Evolutionary conservation across 1,284 basidiomycete species (phyloP).

Genomic region (Retiboletus flavoniger): DNA sequence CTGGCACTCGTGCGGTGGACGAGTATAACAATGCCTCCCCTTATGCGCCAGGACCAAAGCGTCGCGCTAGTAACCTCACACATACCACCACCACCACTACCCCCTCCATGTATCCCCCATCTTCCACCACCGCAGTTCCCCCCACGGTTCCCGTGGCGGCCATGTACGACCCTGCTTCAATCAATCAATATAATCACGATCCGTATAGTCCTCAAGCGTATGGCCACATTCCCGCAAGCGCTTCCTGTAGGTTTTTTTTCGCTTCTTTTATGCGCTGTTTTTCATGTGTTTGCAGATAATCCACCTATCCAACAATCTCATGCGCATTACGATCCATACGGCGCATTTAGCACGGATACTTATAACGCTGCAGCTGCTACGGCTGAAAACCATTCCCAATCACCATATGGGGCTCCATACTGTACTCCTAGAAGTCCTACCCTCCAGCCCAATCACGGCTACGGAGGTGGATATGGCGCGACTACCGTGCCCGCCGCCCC

Average conservation of each 20-base stretch:
- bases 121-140: constrained; percentile 21
- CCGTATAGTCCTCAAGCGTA: constrained; percentile 44
- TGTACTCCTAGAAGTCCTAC: constrained; percentile 35
- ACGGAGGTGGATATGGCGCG: constrained; percentile 56
- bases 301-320: constrained; percentile 51
- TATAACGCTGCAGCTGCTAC: constrained; percentile 42
- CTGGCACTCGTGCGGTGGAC: constrained; percentile 68
- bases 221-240: constrained; percentile 52
- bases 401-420: constrained; percentile 34
- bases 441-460: constrained; percentile 46
- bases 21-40: constrained; percentile 59
- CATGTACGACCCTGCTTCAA: constrained; percentile 23
- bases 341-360: constrained; percentile 40
- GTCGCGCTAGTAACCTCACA: constrained; percentile 46
- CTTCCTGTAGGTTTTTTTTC: constrained; percentile 51
- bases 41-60: constrained; percentile 43
- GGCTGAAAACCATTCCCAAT: constrained; percentile 23
- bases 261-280: background rate
- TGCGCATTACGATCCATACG: constrained; percentile 51
- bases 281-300: constrained; percentile 44
- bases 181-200: constrained; percentile 31
- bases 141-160: constrained; percentile 27
- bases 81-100: constrained; percentile 43
- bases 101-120: constrained; percentile 41
- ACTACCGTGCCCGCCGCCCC: constrained; percentile 41